These are phyloP conservation scores for Diutina siamensis DNA, from an alignment of 1,139 yeast genomes.

Conservation along the genomic window DNA sequence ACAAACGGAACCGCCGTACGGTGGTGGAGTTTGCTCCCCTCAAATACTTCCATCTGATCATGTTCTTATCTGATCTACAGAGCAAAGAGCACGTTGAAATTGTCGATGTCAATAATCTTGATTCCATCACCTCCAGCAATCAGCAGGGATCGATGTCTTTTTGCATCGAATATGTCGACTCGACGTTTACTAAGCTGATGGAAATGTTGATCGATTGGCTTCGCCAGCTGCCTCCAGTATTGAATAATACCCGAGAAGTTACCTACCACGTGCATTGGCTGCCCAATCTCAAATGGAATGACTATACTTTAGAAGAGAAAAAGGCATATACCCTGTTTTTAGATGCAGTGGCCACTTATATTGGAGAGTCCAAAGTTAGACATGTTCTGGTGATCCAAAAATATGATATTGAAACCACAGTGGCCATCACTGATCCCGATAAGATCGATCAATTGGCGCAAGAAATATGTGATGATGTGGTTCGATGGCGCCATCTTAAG, in stretches of 20 bases:
- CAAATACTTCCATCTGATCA: slow-evolving; percentile 4
- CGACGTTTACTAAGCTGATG: not conserved
- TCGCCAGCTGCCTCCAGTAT: not conserved
- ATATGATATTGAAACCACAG: slow-evolving; percentile 4
- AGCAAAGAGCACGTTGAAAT: slow-evolving; percentile 1
- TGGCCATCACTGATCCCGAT: slow-evolving; percentile 3
- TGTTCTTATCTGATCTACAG: slow-evolving; percentile 2
- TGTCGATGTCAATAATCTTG: not conserved
- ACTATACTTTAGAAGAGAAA: not conserved
- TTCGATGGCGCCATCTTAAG: slow-evolving; percentile 24
- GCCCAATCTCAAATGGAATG: slow-evolving; percentile 3
- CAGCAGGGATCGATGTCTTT: not conserved
- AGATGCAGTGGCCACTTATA: not conserved
- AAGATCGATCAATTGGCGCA: slow-evolving; percentile 2
- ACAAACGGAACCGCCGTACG: slow-evolving; percentile 1
- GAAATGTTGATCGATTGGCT: not conserved
- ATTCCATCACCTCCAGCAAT: not conserved
- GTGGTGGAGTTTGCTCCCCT: slow-evolving; percentile 5
- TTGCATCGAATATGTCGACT: slow-evolving; percentile 2
- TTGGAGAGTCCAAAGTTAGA: not conserved
- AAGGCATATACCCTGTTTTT: not conserved
- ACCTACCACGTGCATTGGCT: slow-evolving; percentile 5
- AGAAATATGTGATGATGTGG: slow-evolving; percentile 30
- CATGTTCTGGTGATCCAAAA: slow-evolving; percentile 6
- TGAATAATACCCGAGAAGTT: not conserved